phyloP scores from a whole-genome alignment of 2,329 filamentous ascomycete genomes.

The Nemania sp. region DNA sequence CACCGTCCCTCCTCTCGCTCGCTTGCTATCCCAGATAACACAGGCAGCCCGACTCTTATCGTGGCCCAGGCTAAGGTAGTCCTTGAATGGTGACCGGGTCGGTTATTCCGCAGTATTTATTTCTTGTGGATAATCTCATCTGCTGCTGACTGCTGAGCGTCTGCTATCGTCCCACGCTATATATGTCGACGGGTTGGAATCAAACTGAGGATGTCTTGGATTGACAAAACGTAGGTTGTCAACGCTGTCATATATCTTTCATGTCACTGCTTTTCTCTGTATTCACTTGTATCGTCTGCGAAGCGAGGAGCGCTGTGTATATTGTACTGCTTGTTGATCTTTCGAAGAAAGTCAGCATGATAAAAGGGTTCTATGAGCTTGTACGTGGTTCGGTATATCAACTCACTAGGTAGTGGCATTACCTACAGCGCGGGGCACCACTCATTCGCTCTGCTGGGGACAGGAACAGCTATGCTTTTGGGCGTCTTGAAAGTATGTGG shows the following conservation, averaged over 20 bases:
- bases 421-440: not conserved
- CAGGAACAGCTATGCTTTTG: not conserved
- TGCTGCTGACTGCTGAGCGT: not conserved
- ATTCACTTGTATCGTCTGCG: not conserved
- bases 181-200: not conserved
- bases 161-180: not conserved
- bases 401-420: slow-evolving; percentile 2
- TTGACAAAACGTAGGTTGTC: not conserved
- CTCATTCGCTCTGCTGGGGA: not conserved
- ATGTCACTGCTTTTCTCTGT: not conserved
- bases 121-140: not conserved
- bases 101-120: no score
- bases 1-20: not conserved
- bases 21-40: no score
- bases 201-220: not conserved
- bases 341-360: slow-evolving; percentile 4
- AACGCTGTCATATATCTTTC: not conserved
- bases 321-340: not conserved
- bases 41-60: no score
- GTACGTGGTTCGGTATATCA: not conserved
- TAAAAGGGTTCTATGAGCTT: not conserved
- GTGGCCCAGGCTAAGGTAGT: no score
- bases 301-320: not conserved
- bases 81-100: no score
- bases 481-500: not conserved